Percentiles rank a stretch among this genome's conserved stretches.
Conservation (phyloP, 2,329 filamentous ascomycete species). For the Chrysosphaeria jannelii region DNA sequence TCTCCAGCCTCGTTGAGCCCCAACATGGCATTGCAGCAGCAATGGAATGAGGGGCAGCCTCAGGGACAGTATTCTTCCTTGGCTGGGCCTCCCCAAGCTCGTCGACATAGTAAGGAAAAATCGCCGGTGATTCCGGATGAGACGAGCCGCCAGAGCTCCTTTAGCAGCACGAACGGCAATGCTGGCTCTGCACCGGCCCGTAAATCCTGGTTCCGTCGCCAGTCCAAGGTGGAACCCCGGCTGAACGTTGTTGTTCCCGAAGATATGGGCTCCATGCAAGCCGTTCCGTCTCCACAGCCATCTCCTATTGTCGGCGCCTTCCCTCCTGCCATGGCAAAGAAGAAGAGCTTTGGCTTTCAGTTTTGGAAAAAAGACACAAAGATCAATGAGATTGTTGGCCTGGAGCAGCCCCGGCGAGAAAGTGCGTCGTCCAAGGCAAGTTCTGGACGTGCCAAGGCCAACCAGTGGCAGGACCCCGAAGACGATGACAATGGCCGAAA, state of each 20-base stretch:
- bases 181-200: conserved; percentile 1
- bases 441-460: conserved; percentile 1
- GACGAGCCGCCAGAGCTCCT: conserved; percentile 1
- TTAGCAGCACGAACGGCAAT: no score
- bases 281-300: no score
- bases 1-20: not conserved
- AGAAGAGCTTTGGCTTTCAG: conserved; percentile 21
- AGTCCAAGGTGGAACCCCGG: conserved; percentile 5
- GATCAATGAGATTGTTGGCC: conserved; percentile 11
- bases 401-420: conserved; percentile 5
- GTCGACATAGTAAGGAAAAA: conserved; percentile 1
- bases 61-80: not conserved
- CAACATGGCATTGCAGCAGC: not conserved
- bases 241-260: conserved; percentile 2
- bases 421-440: not conserved
- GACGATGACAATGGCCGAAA: conserved; percentile 15
- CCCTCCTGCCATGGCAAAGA: conserved; percentile 7
- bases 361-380: conserved; percentile 21
- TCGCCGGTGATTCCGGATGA: conserved; percentile 3
- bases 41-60: not conserved
- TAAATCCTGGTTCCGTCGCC: conserved; percentile 5
- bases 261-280: no score
- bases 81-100: not conserved
- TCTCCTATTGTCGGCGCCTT: not conserved
- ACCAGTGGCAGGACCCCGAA: conserved; percentile 7